Base-by-base conservation (phyloP, 2,329 filamentous ascomycete genomes). In the Colletotrichum musae region DNA sequence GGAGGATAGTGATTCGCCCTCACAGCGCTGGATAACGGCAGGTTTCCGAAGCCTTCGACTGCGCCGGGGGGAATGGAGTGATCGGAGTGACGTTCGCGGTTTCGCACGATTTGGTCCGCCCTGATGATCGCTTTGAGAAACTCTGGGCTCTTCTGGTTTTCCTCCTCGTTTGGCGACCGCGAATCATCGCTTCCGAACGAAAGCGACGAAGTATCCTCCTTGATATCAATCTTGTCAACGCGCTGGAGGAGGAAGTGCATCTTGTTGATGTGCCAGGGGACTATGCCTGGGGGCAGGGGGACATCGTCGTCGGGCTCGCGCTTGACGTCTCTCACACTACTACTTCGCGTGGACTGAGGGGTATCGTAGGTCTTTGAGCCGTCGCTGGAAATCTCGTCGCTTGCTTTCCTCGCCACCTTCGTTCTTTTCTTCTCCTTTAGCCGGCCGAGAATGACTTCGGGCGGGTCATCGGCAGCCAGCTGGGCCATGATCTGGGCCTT, bases 1-100 rank as follows among this genome's bases (percentile, higher is more conserved):
- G 65, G 45, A 0, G 65, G 65, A 32, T 68, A 64, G 54, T 68
- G 18, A 21, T 68, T 68, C 2, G 65, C 65, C 13, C 41, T 57
- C 0, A 68, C 15, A 7, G 65, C 65, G 39, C 60, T 58, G 2
- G 65, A 68, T 5, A 68, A 24, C 2, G 65, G 65, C 6, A 68
- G 28, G 48, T 68, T 68, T 10, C 65, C 65, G 6, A 68, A 68
- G 12, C 52, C 65, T 24, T 53, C 65, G 6, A 68, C 65, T 2
- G 65, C 65, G 6, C 65, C 65, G 1, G 65, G 65, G 16, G 65
- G 65, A 2, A 68, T 18, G 2, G 26, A 13, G 2, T 48, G 32
- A 5, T 26, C 6, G 7, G 47, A 43, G 4, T 18, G 16, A 5
- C 16, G 32, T 2, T 18, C 12, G 3, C 28, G 51, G n/a, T 18